These are phyloP conservation scores for Aspergillus melleus DNA, from an alignment of 2,329 filamentous ascomycete species.

Conservation along the genomic window DNA sequence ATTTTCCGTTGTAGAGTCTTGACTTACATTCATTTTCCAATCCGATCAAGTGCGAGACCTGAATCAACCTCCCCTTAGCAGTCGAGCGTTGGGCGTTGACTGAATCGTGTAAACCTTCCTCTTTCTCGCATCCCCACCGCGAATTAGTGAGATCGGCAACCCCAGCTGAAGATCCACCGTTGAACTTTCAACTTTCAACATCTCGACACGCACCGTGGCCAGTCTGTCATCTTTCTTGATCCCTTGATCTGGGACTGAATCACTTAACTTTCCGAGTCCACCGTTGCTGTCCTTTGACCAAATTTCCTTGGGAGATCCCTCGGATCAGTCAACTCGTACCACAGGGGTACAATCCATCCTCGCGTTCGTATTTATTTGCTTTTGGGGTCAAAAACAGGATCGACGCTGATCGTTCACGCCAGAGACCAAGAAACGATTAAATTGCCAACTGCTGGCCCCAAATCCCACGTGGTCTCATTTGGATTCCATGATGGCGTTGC, in stretches of 20 bases:
- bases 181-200: neutral
- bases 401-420: neutral
- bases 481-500: constrained; percentile 28
- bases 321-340: neutral
- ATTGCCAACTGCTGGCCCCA: neutral
- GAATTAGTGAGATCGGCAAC: neutral
- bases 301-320: neutral
- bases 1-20: too few species aligned
- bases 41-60: too few species aligned
- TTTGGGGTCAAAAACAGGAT: neutral
- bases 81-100: neutral
- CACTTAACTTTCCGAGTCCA: neutral
- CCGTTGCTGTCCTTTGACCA: neutral
- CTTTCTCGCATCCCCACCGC: constrained; percentile 9
- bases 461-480: neutral
- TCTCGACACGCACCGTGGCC: neutral
- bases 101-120: constrained; percentile 12
- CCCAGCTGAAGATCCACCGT: neutral
- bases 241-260: neutral
- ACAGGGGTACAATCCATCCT: neutral
- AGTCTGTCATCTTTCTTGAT: too few species aligned
- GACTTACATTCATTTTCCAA: too few species aligned
- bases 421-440: neutral
- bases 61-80: neutral
- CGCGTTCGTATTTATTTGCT: neutral